Base-by-base conservation (phyloP, 1,284 basidiomycete genomes). In the Singerocomus rubriflavus region DNA sequence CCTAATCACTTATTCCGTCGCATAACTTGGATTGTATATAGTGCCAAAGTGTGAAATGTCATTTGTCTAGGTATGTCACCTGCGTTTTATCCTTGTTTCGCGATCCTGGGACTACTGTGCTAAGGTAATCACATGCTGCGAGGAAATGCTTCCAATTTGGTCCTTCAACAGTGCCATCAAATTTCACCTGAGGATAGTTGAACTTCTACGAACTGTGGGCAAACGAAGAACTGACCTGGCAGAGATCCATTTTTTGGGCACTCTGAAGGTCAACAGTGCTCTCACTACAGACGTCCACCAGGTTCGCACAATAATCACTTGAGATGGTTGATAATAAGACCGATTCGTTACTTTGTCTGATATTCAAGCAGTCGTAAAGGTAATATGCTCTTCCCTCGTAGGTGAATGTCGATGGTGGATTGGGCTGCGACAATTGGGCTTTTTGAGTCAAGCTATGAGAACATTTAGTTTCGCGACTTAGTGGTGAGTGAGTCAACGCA, bases 181-280 rank as follows among this genome's bases (percentile, higher is more conserved):
- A 81, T 29, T 61, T 66, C 6, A 85, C 61, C 85, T 88, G 50
- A 10, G 26, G 36, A 35, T 43, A 46, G 27, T 38, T 46, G 25
- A 57, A 48, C 17, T 21, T 21, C n/a, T 21, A 42, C 33, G 29
- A 46, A 17, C 46, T 11, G 39, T 14, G 16, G 44, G 17, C 6
- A 9, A 38, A 34, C 6, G 6, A 8, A 30, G 16, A 32, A 52
- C 53, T 51, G 65, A 87, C 87, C 74, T 82, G 71, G 65, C 81
- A 86, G 25, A 70, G 61, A 25, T 75, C 73, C 32, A 68, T 71
- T 57, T 76, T 78, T 54, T 82, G 73, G 33, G 75, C 73, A 52
- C 74, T 80, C 59, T 82, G 83, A 26, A 81, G 65, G 59, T 88
- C 81, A 21, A 79, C 54, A 11, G 73, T 58, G 45, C 69, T 76